Percentiles rank a stretch among this genome's conserved stretches.
Evolutionary conservation across 306 rosid genomes (phyloP).

Genomic region (Astragalus membranaceus): DNA sequence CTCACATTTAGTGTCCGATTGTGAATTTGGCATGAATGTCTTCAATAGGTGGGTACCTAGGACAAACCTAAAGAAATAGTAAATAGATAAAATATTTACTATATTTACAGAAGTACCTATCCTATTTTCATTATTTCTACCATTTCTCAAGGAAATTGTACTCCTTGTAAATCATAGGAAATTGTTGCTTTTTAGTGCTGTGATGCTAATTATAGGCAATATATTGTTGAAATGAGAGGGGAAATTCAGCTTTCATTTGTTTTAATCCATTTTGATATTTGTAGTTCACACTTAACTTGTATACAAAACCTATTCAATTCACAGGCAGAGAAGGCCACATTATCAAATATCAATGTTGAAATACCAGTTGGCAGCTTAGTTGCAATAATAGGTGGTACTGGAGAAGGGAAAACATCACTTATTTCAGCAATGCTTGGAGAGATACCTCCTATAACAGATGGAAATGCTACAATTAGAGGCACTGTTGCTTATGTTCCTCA

Average conservation of each 20-base stretch:
- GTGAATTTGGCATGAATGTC: no score
- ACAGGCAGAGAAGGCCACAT: conserved; percentile 59
- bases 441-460: conserved; percentile 44
- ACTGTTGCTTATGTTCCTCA: conserved; percentile 93
- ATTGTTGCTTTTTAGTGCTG: neutral
- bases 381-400: conserved; percentile 88
- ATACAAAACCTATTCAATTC: neutral
- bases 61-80: no score
- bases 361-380: conserved; percentile 74
- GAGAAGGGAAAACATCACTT: conserved; percentile 92
- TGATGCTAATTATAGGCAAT: neutral
- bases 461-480: conserved; percentile 59
- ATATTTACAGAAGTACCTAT: no score
- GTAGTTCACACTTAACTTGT: neutral
- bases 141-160: no score
- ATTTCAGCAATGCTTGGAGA: conserved; percentile 85
- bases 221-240: neutral
- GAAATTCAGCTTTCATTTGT: neutral
- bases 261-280: neutral
- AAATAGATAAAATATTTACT: no score
- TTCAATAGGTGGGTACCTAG: no score
- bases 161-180: neutral
- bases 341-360: conserved; percentile 68
- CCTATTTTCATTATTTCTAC: no score
- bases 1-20: no score